These are phyloP conservation scores for Dentipellis fragilis DNA, from an alignment of 768 basidiomycete species.

Conservation along the genomic window DNA sequence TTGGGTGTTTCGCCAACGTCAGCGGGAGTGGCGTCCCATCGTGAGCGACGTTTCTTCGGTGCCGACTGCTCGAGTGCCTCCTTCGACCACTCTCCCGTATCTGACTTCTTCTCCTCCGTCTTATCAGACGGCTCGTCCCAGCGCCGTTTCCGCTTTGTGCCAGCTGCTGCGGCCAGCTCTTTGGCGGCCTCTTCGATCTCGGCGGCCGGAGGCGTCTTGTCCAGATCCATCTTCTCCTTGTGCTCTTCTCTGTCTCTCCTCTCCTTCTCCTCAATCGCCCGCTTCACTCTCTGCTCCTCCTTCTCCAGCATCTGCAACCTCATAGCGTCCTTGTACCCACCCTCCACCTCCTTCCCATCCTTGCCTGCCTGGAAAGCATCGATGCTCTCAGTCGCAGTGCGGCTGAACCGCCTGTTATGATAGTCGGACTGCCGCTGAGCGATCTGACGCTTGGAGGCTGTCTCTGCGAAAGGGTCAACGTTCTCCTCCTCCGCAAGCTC, in stretches of 20 bases:
- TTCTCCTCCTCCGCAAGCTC: constrained; percentile 92
- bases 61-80: constrained; percentile 64
- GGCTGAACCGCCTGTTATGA: constrained; percentile 83
- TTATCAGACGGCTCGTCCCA: constrained; percentile 56
- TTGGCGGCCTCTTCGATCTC: constrained; percentile 66
- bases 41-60: constrained; percentile 85
- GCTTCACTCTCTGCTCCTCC: constrained; percentile 78
- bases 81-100: constrained; percentile 63
- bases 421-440: constrained; percentile 91
- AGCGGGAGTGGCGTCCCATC: constrained; percentile 92
- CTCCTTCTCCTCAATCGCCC: constrained; percentile 85
- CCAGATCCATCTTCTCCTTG: constrained; percentile 77
- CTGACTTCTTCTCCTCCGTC: constrained; percentile 53
- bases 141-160: constrained; percentile 63
- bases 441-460: constrained; percentile 87
- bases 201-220: constrained; percentile 83
- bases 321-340: constrained; percentile 97
- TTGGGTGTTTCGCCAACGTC: constrained; percentile 73
- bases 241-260: constrained; percentile 61
- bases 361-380: constrained; percentile 66
- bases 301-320: constrained; percentile 81
- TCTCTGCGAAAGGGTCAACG: constrained; percentile 86
- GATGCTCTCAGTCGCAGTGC: constrained; percentile 70
- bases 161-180: constrained; percentile 47
- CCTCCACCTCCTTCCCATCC: constrained; percentile 64